A percentile compares a stretch with the other conserved stretches of the same genome.
These are phyloP conservation scores for Talaromyces sp. DNA, from an alignment of 2,329 filamentous ascomycete genomes.

Conservation along the genomic window DNA sequence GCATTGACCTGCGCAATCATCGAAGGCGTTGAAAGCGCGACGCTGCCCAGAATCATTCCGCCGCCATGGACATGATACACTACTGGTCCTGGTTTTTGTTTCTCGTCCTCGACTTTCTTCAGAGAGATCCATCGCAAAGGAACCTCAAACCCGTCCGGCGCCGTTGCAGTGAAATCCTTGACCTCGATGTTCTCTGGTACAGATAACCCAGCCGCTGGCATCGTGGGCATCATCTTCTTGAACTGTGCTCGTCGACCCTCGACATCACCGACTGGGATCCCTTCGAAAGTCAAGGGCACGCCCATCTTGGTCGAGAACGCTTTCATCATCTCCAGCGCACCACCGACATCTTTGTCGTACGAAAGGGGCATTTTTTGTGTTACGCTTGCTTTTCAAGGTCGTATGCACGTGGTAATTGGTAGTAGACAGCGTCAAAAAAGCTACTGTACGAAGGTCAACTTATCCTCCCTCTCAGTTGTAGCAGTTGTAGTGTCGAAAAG, in stretches of 20 bases:
- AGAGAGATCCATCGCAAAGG: neutral
- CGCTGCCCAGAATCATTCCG: slow-evolving; percentile 5
- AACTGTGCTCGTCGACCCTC: neutral
- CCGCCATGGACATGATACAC: slow-evolving; percentile 1
- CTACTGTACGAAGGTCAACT: neutral
- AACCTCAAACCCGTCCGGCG: neutral
- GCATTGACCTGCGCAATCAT: neutral
- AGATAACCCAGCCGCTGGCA: neutral
- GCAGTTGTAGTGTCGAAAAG: neutral
- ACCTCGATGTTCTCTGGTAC: neutral
- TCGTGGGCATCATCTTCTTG: neutral
- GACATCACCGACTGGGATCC: neutral
- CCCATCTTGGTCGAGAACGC: neutral
- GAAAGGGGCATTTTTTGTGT: neutral
- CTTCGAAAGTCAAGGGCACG: neutral
- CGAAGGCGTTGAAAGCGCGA: neutral
- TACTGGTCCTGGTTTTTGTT: neutral
- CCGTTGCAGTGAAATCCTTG: neutral
- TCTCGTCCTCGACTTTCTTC: neutral
- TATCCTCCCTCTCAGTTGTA: neutral
- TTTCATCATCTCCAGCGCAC: neutral
- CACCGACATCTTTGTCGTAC: slow-evolving; percentile 2
- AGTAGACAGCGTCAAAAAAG: neutral
- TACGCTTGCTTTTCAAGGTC: neutral
- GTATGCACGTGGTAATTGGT: neutral